Percentiles rank a stretch among this genome's conserved stretches.
Conservation (phyloP, 306 rosid genomes). For the Acacia melanoxylon region DNA sequence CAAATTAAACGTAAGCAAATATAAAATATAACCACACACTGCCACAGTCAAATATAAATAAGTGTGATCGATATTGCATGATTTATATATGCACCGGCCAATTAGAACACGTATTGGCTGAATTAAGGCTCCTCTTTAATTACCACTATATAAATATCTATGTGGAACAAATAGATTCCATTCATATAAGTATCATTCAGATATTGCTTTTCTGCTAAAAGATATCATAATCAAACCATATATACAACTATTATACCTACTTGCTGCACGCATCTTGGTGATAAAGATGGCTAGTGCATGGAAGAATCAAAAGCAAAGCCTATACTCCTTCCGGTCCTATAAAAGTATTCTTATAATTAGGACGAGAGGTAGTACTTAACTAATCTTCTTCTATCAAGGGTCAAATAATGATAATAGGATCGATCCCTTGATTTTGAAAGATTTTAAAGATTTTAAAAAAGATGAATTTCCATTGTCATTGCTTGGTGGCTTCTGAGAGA, state of each 20-base stretch:
- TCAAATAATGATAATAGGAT: background rate
- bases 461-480: background rate
- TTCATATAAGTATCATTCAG: background rate
- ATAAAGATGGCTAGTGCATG: constrained; percentile 1
- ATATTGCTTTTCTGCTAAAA: background rate
- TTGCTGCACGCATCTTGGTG: background rate
- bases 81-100: background rate
- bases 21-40: background rate
- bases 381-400: background rate
- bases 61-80: background rate
- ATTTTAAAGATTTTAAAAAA: background rate
- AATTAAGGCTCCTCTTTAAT: constrained; percentile 4
- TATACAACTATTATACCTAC: background rate
- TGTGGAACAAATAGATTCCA: background rate
- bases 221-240: background rate
- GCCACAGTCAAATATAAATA: constrained; percentile 6
- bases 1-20: constrained; percentile 1
- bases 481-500: background rate
- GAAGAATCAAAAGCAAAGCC: background rate
- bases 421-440: background rate
- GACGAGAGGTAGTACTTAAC: too few species aligned
- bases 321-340: too few species aligned
- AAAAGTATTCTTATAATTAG: too few species aligned
- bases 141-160: background rate
- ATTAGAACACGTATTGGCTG: background rate